Percentiles rank a stretch among this genome's conserved stretches.
Conservation (phyloP, 768 basidiomycete species). For the Omphalotus guepiniiformis region DNA sequence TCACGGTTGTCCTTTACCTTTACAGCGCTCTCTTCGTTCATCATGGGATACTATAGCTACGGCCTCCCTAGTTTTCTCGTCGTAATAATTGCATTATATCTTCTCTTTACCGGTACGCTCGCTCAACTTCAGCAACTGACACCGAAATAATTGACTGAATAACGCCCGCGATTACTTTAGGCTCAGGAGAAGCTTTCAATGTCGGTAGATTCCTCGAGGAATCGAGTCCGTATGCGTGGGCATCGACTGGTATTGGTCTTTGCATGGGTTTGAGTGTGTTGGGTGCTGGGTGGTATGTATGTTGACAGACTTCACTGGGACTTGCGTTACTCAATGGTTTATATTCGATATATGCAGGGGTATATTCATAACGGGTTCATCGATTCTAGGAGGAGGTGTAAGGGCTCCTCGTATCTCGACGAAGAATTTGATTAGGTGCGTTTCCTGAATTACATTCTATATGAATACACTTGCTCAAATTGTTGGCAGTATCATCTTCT, state of each 20-base stretch:
- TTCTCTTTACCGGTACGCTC: constrained; percentile 84
- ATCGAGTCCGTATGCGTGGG: constrained; percentile 92
- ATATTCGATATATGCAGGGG: constrained; percentile 58
- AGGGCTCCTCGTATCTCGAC: constrained; percentile 90
- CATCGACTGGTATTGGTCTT: constrained; percentile 82
- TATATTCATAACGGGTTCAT: constrained; percentile 95
- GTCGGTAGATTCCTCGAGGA: constrained; percentile 92
- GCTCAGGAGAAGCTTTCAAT: constrained; percentile 89
- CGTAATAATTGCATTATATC: constrained; percentile 71
- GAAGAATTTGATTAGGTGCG: constrained; percentile 95
- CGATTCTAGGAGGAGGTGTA: constrained; percentile 94
- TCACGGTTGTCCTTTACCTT: constrained; percentile 15
- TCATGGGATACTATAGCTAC: constrained; percentile 63
- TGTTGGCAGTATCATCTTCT: constrained; percentile 86
- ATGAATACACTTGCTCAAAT: neutral
- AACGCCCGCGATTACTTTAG: constrained; percentile 31
- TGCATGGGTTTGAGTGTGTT: constrained; percentile 92
- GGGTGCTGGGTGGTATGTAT: constrained; percentile 89
- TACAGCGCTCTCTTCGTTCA: constrained; percentile 11
- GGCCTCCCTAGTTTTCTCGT: constrained; percentile 65
- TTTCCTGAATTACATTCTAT: neutral
- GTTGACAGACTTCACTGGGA: neutral
- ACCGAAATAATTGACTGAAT: neutral
- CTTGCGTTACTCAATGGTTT: neutral
- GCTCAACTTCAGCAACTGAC: neutral